Evolutionary conservation across 192 early-diverging fungal species (phyloP).

Genomic region (Piromyces sp.): DNA sequence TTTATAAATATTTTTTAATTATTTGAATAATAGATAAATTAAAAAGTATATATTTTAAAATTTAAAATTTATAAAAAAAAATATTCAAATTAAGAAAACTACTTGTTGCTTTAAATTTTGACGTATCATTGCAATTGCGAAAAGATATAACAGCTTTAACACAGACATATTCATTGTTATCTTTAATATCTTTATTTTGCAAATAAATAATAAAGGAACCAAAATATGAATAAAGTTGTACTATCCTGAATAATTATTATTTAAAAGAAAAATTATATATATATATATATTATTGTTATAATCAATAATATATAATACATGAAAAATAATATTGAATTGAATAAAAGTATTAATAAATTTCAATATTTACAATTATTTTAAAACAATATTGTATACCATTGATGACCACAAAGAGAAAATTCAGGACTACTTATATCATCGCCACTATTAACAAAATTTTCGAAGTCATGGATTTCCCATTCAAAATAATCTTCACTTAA

Average conservation of each 20-base stretch:
- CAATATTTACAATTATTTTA: too few relatives aligned
- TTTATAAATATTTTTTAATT: too few relatives aligned
- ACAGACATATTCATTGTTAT: not conserved
- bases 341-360: too few relatives aligned
- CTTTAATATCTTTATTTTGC: not conserved
- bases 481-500: not conserved
- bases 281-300: too few relatives aligned
- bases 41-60: too few relatives aligned
- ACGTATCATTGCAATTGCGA: not conserved
- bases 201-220: not conserved
- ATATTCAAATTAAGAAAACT: too few relatives aligned
- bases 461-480: not conserved
- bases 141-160: not conserved
- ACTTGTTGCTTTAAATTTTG: not conserved
- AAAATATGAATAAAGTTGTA: not conserved
- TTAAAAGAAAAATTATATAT: too few relatives aligned
- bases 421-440: not conserved
- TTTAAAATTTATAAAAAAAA: too few relatives aligned
- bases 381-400: not conserved
- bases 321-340: too few relatives aligned
- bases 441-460: not conserved
- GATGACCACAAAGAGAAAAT: not conserved
- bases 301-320: too few relatives aligned
- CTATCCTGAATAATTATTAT: not conserved
- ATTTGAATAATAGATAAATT: too few relatives aligned